Evolutionary conservation across 805 yeast species (phyloP).

Genomic region (Saturnispora besseyi): DNA sequence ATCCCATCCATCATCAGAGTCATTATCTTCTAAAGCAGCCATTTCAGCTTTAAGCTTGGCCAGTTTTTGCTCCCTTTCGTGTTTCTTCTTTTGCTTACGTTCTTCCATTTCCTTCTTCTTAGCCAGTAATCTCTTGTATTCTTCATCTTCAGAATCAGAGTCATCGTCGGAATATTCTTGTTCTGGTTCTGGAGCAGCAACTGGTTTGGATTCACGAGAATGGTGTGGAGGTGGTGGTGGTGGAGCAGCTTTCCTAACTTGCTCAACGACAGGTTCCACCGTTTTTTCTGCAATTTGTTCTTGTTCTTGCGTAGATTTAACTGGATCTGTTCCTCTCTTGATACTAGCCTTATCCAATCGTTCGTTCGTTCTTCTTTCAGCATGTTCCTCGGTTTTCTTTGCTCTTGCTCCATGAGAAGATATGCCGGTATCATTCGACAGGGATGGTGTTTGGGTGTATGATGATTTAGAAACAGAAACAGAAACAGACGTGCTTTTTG

Average conservation of each 20-base stretch:
- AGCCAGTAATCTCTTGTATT: conserved; percentile 35
- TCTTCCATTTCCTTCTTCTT: conserved; percentile 40
- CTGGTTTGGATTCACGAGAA: neutral
- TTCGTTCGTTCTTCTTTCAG: conserved; percentile 75
- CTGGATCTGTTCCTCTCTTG: conserved; percentile 8
- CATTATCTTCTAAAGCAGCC: conserved; percentile 41
- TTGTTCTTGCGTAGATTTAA: conserved; percentile 7
- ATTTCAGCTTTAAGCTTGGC: conserved; percentile 52
- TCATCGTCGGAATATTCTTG: conserved; percentile 9
- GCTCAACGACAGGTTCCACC: neutral
- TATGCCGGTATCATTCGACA: neutral
- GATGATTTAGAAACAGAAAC: neutral
- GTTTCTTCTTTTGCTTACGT: conserved; percentile 29
- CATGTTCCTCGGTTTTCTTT: conserved; percentile 75
- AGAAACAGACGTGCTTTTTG: neutral
- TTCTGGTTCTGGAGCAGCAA: conserved; percentile 6
- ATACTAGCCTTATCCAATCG: conserved; percentile 76
- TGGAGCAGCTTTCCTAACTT: conserved; percentile 10
- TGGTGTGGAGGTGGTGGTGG: conserved; percentile 9
- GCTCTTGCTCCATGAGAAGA: conserved; percentile 56
- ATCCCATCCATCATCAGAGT: conserved; percentile 20
- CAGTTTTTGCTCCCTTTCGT: conserved; percentile 50
- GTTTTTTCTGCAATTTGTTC: neutral
- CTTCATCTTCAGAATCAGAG: conserved; percentile 38
- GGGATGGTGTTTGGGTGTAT: neutral